phyloP scores from a whole-genome alignment of 2,329 filamentous ascomycete genomes.

The Neofusicoccum ribis region DNA sequence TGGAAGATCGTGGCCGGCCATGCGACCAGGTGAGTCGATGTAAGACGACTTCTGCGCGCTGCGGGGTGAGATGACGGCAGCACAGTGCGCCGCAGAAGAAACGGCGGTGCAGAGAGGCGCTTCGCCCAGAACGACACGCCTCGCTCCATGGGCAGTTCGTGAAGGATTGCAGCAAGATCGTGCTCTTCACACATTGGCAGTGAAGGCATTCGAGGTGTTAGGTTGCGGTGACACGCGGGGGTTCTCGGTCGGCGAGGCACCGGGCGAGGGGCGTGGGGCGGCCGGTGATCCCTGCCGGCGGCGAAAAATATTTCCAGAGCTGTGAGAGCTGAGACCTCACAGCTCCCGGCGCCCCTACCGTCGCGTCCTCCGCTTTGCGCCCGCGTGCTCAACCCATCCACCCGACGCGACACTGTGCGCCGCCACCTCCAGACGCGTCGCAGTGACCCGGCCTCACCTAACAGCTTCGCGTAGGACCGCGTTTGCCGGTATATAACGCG shows the following conservation, averaged over 20 bases:
- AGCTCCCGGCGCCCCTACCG: constrained; percentile 10
- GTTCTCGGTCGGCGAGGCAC: neutral
- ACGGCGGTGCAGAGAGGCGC: too few species aligned
- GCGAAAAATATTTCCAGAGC: constrained; percentile 16
- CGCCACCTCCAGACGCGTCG: neutral
- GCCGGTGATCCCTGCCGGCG: neutral
- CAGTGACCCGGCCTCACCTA: neutral
- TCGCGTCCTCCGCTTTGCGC: constrained; percentile 12
- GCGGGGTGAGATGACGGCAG: neutral
- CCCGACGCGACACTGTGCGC: constrained; percentile 5
- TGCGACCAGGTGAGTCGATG: too few species aligned
- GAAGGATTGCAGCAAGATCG: too few species aligned
- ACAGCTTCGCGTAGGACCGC: neutral
- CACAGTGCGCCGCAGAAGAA: too few species aligned
- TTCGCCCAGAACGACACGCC: too few species aligned
- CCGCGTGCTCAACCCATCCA: neutral
- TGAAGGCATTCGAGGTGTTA: neutral
- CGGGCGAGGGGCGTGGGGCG: neutral
- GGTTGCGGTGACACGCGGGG: neutral
- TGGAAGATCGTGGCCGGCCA: too few species aligned
- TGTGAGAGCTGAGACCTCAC: constrained; percentile 10
- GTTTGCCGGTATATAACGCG: neutral
- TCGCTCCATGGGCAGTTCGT: too few species aligned
- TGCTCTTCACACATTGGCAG: too few species aligned
- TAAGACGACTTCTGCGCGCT: too few species aligned